Conservation (phyloP, 2,329 filamentous ascomycete genomes). For the Hypoxylon sp. region DNA sequence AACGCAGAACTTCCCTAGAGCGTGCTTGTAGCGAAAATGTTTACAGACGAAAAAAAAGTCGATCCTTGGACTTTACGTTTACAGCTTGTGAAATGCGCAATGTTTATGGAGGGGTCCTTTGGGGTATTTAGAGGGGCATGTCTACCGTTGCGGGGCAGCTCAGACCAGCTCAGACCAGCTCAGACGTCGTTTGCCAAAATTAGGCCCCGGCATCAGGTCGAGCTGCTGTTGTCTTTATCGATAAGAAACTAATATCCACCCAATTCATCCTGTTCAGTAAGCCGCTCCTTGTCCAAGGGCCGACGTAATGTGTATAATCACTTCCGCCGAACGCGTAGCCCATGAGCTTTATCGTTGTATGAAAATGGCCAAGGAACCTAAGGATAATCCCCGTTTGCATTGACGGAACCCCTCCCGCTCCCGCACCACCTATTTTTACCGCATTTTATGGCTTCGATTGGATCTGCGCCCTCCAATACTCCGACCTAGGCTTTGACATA, state of each 20-base stretch:
- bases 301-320: no score
- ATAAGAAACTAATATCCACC: background rate
- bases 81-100: slow-evolving; percentile 27
- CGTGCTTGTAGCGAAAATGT: background rate
- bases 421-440: no score
- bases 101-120: slow-evolving; percentile 35
- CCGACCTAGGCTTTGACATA: no score
- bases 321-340: no score
- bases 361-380: no score
- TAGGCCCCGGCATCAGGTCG: background rate
- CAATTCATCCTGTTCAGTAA: background rate
- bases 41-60: slow-evolving; percentile 1
- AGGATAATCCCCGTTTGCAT: no score
- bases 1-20: slow-evolving; percentile 5
- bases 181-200: slow-evolving; percentile 21
- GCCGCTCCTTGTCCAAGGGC: no score
- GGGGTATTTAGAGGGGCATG: slow-evolving; percentile 2
- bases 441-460: no score
- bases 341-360: no score
- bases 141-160: slow-evolving; percentile 34
- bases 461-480: no score
- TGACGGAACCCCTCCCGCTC: no score
- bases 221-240: background rate
- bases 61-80: slow-evolving; percentile 7
- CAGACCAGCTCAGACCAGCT: slow-evolving; percentile 3